Conservation (phyloP, 2,329 filamentous ascomycete species). For the Alternaria viburni region DNA sequence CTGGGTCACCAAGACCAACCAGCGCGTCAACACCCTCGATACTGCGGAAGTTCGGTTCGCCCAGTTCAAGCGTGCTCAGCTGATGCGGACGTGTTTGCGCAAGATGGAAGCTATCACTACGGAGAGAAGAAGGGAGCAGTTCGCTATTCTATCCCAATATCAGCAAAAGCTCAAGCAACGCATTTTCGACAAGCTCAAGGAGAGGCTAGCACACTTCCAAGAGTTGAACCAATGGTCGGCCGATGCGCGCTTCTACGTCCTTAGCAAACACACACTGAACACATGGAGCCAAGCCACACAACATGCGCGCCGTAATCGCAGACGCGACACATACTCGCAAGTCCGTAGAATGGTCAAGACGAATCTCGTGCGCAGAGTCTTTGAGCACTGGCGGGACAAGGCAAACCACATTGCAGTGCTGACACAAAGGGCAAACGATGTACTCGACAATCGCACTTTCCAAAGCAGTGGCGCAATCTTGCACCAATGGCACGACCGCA, state of each 20-base stretch:
- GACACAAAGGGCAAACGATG: constrained; percentile 42
- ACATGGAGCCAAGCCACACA: constrained; percentile 59
- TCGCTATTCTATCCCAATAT: constrained; percentile 51
- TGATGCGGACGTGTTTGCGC: constrained; percentile 32
- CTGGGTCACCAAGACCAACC: constrained; percentile 39
- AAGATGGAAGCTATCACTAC: constrained; percentile 37
- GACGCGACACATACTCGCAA: constrained; percentile 62
- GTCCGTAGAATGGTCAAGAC: constrained; percentile 62
- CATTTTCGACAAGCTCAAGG: constrained; percentile 45
- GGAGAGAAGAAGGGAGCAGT: constrained; percentile 36
- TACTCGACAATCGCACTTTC: constrained; percentile 28
- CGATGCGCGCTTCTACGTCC: constrained; percentile 64
- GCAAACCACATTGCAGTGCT: constrained; percentile 19
- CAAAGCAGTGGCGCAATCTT: constrained; percentile 45
- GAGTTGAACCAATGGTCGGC: constrained; percentile 60
- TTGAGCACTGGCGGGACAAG: constrained; percentile 48
- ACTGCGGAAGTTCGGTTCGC: constrained; percentile 39
- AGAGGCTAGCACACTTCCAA: constrained; percentile 50
- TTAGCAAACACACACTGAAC: constrained; percentile 58
- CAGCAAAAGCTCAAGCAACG: constrained; percentile 50
- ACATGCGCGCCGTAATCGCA: constrained; percentile 58
- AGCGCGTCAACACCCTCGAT: constrained; percentile 35
- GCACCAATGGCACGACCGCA: constrained; percentile 52
- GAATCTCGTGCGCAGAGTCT: constrained; percentile 54
- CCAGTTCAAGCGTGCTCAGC: constrained; percentile 38